phyloP scores from a whole-genome alignment of 768 basidiomycete species.

The Pulveroboletus ravenelii region DNA sequence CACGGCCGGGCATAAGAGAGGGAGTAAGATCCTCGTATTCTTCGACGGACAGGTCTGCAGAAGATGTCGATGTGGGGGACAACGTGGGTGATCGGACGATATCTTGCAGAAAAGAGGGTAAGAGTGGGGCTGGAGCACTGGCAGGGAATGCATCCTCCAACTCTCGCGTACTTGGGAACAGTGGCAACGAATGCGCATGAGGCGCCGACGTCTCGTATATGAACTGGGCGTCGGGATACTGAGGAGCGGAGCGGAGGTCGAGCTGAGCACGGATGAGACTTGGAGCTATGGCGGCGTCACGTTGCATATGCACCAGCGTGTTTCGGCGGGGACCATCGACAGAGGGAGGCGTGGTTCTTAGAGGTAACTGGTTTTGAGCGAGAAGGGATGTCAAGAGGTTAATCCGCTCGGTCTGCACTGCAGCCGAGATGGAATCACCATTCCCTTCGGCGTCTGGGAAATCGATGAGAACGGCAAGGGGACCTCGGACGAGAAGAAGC shows the following conservation, averaged over 20 bases:
- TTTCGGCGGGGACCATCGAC: slow-evolving; percentile 35
- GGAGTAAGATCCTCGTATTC: slow-evolving; percentile 42
- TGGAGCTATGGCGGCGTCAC: slow-evolving; percentile 34
- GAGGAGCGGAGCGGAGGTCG: slow-evolving; percentile 38
- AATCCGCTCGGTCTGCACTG: slow-evolving; percentile 82
- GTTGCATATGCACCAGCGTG: slow-evolving; percentile 44
- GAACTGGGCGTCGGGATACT: slow-evolving; percentile 42
- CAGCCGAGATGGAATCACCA: slow-evolving; percentile 79
- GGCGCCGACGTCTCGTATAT: slow-evolving; percentile 67
- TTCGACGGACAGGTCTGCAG: slow-evolving; percentile 61
- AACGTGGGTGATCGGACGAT: slow-evolving; percentile 65
- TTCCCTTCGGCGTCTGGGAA: slow-evolving; percentile 77
- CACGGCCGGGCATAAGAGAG: slow-evolving; percentile 25
- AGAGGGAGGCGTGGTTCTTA: slow-evolving; percentile 14
- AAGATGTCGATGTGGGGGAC: slow-evolving; percentile 61
- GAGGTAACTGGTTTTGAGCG: slow-evolving; percentile 45
- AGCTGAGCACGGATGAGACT: slow-evolving; percentile 47
- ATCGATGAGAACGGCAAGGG: slow-evolving; percentile 9
- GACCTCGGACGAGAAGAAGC: slow-evolving; percentile 27
- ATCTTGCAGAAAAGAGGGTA: slow-evolving; percentile 77
- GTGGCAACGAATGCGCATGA: slow-evolving; percentile 38
- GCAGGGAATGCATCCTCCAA: slow-evolving; percentile 18
- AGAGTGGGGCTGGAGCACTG: slow-evolving; percentile 45
- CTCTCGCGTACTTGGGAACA: slow-evolving; percentile 31
- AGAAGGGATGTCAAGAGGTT: slow-evolving; percentile 74